Percentiles rank a stretch among this genome's conserved stretches.
phyloP scores from a whole-genome alignment of 345 rosid genomes.

The Citrus unshiu region DNA sequence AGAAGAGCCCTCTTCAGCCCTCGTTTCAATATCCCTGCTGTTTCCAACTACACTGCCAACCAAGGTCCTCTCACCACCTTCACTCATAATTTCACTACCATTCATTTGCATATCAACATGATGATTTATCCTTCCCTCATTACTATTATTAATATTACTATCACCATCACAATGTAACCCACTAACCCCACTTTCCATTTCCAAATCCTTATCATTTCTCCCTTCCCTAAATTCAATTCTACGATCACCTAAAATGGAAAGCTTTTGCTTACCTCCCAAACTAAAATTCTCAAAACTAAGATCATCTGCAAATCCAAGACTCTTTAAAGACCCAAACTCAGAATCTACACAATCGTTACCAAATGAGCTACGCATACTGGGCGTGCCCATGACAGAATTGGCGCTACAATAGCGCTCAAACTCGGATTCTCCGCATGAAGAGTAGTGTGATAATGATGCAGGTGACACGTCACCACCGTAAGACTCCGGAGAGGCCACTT shows the following conservation, averaged over 20 bases:
- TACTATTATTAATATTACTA: not conserved
- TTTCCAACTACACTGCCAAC: constrained; percentile 5
- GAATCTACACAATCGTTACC: constrained; percentile 59
- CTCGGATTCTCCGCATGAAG: constrained; percentile 87
- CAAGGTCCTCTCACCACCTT: constrained; percentile 11
- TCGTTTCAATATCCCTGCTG: not conserved
- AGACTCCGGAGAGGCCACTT: constrained; percentile 37
- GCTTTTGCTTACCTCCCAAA: constrained; percentile 43
- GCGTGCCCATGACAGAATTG: constrained; percentile 77
- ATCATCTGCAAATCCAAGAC: constrained; percentile 42
- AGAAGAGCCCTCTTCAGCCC: constrained; percentile 19
- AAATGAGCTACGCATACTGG: constrained; percentile 58
- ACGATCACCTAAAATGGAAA: constrained; percentile 21
- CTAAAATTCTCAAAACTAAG: constrained; percentile 54
- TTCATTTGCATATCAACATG: not conserved
- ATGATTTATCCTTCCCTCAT: not conserved
- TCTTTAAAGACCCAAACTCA: constrained; percentile 57
- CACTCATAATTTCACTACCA: not conserved
- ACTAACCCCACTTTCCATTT: not conserved
- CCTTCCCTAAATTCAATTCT: constrained; percentile 26
- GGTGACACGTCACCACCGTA: constrained; percentile 44
- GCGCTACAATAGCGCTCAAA: constrained; percentile 82
- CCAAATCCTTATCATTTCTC: constrained; percentile 12
- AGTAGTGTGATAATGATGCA: constrained; percentile 52
- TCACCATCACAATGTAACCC: constrained; percentile 6